Base-by-base conservation (phyloP, 495 filamentous ascomycete genomes). In the Acidomyces sp. region DNA sequence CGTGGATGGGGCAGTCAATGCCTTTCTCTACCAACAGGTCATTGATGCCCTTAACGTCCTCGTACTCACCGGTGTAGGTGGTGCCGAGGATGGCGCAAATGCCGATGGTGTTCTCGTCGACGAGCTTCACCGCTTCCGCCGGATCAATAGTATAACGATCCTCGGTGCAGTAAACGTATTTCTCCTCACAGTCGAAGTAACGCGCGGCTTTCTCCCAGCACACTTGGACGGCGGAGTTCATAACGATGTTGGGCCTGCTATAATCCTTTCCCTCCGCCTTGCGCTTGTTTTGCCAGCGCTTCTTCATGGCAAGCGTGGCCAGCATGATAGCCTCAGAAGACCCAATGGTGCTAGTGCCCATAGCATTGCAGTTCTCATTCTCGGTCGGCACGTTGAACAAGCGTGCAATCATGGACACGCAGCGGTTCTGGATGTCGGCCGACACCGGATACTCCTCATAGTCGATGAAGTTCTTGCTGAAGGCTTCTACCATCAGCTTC, bases 181-280 rank as follows among this genome's bases (percentile, higher is more conserved):
- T 78, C 67, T 93, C 85, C 55, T 93, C 85, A 31, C 92, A 69
- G 45, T 94, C 86, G 50, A 94, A 92, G 65, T 94, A 94, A 20
- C 86, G 71, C n/a, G 84, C 79, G 0, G 86, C 86, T 62, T 93
- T 93, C 65, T 93, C 85, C 85, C 85, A 93, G 70, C 84, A 92
- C 18, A 93, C 86, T 64, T 94, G 86, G 1, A 93, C 86, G 21
- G 86, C 85, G 17, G 81, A 80, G 48, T 77, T 85, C 85, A 94
- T 92, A 68, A 94, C 62, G 44, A 94, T 79, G 63, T 94, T 94
- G 32, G 86, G 86, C 10, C 65, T 67, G 42, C 82, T 76, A 46
- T 46, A 67, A 45, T 84, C 70, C 64, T 86, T 85, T 39, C 83
- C 84, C 23, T 68, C 79, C 22, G 75, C 82, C 49, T 76, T 69